A percentile compares a stretch with the other conserved stretches of the same genome.
phyloP scores from a whole-genome alignment of 2,329 filamentous ascomycete species.

The Pseudogymnoascus sp. region DNA sequence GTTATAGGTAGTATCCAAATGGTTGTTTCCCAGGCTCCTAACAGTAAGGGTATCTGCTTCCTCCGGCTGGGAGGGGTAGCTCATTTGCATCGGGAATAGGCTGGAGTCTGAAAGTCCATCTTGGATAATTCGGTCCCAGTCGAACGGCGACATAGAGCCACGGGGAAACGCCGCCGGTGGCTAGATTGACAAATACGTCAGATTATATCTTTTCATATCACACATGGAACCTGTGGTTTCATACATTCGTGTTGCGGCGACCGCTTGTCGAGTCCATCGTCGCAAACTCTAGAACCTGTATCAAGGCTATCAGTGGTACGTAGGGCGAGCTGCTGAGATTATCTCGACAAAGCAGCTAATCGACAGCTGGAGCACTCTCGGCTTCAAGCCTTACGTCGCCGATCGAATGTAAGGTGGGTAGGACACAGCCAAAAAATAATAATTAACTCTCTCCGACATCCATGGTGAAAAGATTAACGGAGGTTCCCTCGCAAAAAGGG shows the following conservation, averaged over 20 bases:
- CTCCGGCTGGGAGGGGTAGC: background rate
- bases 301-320: background rate
- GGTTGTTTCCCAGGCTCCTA: background rate
- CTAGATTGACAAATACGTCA: background rate
- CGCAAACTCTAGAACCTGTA: background rate
- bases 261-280: background rate
- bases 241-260: conserved; percentile 2
- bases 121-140: background rate
- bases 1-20: background rate
- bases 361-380: background rate
- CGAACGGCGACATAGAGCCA: background rate
- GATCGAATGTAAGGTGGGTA: background rate
- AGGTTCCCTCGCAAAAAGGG: background rate
- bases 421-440: background rate
- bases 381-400: background rate
- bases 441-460: background rate
- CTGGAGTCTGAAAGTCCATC: background rate
- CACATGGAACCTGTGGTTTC: background rate
- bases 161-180: background rate
- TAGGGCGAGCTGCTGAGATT: background rate
- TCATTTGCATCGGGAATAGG: background rate
- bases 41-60: background rate
- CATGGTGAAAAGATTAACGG: background rate
- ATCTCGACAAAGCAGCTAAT: background rate
- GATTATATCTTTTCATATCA: background rate